Evolutionary conservation across 1,284 basidiomycete species (phyloP), one percentile per base, ranked within the genome.

Genomic region (Microbotryum lychnidis-dioicae): DNA sequence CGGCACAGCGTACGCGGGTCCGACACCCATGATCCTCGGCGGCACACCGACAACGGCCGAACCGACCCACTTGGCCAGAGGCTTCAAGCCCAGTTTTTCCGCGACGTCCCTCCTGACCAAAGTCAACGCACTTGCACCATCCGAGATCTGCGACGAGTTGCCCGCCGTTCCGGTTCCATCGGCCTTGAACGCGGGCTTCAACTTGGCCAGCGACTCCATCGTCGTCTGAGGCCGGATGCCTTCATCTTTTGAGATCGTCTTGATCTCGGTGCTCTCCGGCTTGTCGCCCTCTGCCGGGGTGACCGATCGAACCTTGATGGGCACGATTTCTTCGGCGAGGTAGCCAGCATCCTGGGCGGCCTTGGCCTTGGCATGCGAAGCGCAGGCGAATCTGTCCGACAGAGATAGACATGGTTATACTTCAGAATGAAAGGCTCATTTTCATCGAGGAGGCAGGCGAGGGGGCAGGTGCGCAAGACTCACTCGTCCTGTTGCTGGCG

Each of bases 121-220:
- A 21, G 76, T 71, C 44, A 77, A 71, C 23, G 76, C 76, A 29
- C 75, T 74, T 50, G 76, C 76, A 56, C 76, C 76, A 64, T 77
- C 76, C 51, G 72, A 74, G 62, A 77, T 75, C 69, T 77, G 76
- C 56, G 75, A 76, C 42, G 75, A 74, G 71, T 77, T 77, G 58
- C 70, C 76, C 45, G 76, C 76, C 59, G 75, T 74, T 8, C 74
- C 75, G n/a, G 76, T 77, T 60, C 71, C 73, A 64, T 76, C 73
- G 58, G 72, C 71, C 64, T 72, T 72, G 60, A 77, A 77, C 37
- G 74, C 75, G 9, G 76, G 74, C 73, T 77, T 77, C 58, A 77
- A 72, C 72, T 77, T 77, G 56, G 65, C 66, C 46, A 77, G 73
- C 27, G 63, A 63, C 44, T 65, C 61, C 58, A 67, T 54, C 20